A percentile compares a stretch with the other conserved stretches of the same genome.
Evolutionary conservation across 441 rosid species (phyloP).

Genomic region (Erysimum pusillum): DNA sequence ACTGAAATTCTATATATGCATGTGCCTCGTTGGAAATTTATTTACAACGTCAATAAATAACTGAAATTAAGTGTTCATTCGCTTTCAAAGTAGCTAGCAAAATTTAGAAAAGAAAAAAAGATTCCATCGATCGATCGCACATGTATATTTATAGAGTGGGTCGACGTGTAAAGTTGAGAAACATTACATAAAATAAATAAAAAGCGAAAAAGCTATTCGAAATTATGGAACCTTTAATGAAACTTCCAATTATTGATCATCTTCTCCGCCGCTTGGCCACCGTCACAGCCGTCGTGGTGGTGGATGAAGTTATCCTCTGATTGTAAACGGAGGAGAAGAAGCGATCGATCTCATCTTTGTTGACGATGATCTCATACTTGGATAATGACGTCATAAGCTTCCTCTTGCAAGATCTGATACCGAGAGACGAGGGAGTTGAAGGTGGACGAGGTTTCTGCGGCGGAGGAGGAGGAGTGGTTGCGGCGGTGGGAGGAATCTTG

Average conservation of each 20-base stretch:
- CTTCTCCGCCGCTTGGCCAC: constrained; percentile 42
- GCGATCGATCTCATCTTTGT: constrained; percentile 45
- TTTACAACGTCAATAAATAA: constrained; percentile 8
- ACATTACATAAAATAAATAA: constrained; percentile 39
- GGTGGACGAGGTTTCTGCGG: constrained; percentile 47
- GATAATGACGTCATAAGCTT: constrained; percentile 45
- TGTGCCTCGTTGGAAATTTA: not conserved
- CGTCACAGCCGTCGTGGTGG: constrained; percentile 27
- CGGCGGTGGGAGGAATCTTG: constrained; percentile 46
- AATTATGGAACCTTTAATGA: constrained; percentile 46
- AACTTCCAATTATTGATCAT: constrained; percentile 30
- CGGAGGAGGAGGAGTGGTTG: constrained; percentile 50
- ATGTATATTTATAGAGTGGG: constrained; percentile 46
- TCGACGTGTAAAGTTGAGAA: constrained; percentile 47
- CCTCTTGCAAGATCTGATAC: constrained; percentile 46
- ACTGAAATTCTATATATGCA: not conserved
- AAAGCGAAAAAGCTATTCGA: constrained; percentile 37
- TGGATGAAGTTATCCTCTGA: constrained; percentile 30
- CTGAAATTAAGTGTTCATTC: constrained; percentile 2
- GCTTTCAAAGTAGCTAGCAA: constrained; percentile 24
- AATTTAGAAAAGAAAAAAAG: constrained; percentile 21
- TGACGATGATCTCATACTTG: constrained; percentile 40
- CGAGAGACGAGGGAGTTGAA: constrained; percentile 31
- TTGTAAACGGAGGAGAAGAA: constrained; percentile 45
- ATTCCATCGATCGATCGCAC: constrained; percentile 40